Percentiles rank a stretch among this genome's conserved stretches.
Evolutionary conservation across 495 filamentous ascomycete species (phyloP).

Genomic region (Jackrogersella minutella): DNA sequence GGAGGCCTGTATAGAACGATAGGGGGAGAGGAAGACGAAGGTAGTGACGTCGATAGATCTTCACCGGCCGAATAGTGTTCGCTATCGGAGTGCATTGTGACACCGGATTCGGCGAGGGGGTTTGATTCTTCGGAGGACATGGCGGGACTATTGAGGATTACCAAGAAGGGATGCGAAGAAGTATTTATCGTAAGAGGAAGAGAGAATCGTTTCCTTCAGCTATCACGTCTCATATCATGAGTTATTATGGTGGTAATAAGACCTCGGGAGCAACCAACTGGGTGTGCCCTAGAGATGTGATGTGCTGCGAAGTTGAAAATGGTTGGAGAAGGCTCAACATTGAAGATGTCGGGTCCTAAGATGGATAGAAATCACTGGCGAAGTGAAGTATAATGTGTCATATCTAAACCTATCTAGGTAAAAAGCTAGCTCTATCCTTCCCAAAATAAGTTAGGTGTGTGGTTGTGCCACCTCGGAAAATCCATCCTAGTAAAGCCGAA

Average conservation of each 20-base stretch:
- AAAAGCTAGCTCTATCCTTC: neutral
- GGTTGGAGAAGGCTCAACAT: constrained; percentile 28
- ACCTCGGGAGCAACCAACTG: neutral
- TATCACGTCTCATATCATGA: constrained; percentile 2
- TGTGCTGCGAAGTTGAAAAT: constrained; percentile 25
- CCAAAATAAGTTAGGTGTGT: neutral
- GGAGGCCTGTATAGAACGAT: constrained; percentile 91
- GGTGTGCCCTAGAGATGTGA: no score
- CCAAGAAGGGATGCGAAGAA: constrained; percentile 28
- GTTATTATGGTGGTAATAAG: neutral
- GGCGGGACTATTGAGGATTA: constrained; percentile 36
- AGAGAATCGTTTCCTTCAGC: neutral
- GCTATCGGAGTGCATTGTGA: constrained; percentile 89
- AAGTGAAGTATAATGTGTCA: neutral
- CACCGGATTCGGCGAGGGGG: constrained; percentile 77
- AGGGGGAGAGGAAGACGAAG: constrained; percentile 74
- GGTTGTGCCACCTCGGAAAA: neutral
- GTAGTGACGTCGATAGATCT: constrained; percentile 66
- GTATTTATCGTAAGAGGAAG: neutral
- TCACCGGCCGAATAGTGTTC: constrained; percentile 83
- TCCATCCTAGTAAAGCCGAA: neutral
- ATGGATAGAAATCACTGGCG: neutral
- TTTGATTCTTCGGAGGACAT: constrained; percentile 61
- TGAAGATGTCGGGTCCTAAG: constrained; percentile 9
- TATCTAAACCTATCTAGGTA: constrained; percentile 21